Percentiles rank a stretch among this genome's conserved stretches.
phyloP scores from a whole-genome alignment of 805 yeast species.

The Candida maris region DNA sequence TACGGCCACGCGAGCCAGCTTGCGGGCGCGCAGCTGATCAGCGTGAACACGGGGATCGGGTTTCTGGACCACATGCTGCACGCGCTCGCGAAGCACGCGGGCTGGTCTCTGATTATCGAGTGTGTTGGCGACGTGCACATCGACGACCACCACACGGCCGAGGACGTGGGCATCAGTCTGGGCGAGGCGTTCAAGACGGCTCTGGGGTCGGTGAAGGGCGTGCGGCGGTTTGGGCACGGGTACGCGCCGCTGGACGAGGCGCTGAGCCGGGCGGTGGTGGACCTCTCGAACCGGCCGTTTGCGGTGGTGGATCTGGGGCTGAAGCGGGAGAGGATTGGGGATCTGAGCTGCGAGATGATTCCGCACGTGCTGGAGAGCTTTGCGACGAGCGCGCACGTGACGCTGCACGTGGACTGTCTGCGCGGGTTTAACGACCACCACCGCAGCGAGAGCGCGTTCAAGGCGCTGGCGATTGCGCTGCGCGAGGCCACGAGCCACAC shows the following conservation, averaged over 20 bases:
- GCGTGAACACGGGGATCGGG: slow-evolving; percentile 88
- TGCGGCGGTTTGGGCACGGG: slow-evolving; percentile 87
- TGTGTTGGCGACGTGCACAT: slow-evolving; percentile 94
- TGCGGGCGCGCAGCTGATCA: slow-evolving; percentile 67
- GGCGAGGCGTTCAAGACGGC: slow-evolving; percentile 90
- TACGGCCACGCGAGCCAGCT: slow-evolving; percentile 60
- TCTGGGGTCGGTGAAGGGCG: slow-evolving; percentile 83
- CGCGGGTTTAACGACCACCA: slow-evolving; percentile 96
- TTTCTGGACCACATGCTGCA: slow-evolving; percentile 97
- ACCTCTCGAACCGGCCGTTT: slow-evolving; percentile 86
- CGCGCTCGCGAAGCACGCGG: slow-evolving; percentile 94
- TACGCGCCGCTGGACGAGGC: slow-evolving; percentile 98
- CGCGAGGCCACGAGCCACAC: slow-evolving; percentile 79
- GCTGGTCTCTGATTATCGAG: slow-evolving; percentile 88
- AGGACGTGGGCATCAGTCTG: slow-evolving; percentile 89
- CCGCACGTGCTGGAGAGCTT: slow-evolving; percentile 96
- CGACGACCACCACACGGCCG: slow-evolving; percentile 96
- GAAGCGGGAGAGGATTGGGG: slow-evolving; percentile 91
- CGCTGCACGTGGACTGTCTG: slow-evolving; percentile 90
- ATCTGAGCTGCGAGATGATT: slow-evolving; percentile 90
- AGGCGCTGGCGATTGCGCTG: slow-evolving; percentile 90
- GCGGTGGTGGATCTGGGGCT: slow-evolving; percentile 88
- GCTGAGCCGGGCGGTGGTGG: slow-evolving; percentile 91
- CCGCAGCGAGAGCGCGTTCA: slow-evolving; percentile 92
- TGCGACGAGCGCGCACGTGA: slow-evolving; percentile 87